phyloP scores from a whole-genome alignment of 2,329 filamentous ascomycete species.

The Xylariaceae sp. region DNA sequence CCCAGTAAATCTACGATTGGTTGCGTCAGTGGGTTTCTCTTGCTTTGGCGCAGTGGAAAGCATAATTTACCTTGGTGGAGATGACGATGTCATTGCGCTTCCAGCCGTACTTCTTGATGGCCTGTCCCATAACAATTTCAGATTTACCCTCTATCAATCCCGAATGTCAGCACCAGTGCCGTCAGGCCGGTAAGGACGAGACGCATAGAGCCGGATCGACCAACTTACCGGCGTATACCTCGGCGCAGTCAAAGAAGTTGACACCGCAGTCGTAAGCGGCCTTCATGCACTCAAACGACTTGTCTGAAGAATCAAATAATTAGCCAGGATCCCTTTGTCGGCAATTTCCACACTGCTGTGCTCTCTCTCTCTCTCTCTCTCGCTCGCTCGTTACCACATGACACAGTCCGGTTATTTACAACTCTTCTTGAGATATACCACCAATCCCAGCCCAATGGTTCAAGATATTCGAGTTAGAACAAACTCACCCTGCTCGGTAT shows the following conservation, averaged over 20 bases:
- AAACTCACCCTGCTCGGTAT: conserved; percentile 57
- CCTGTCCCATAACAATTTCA: conserved; percentile 57
- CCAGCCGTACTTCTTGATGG: conserved; percentile 55
- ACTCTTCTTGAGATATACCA: not conserved
- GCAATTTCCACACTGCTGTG: not conserved
- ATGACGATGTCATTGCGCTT: conserved; percentile 57
- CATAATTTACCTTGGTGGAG: conserved; percentile 47
- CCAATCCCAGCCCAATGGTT: not conserved
- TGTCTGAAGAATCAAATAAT: conserved; percentile 36
- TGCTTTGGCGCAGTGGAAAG: not conserved
- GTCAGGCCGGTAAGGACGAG: not conserved
- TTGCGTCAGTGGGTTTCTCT: conserved; percentile 2
- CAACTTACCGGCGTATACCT: conserved; percentile 32
- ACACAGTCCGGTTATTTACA: not conserved
- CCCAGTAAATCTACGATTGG: conserved; percentile 55
- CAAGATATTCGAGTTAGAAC: not conserved
- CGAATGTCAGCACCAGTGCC: not conserved
- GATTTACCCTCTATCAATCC: conserved; percentile 46
- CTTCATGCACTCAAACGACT: conserved; percentile 56
- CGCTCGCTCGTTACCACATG: not conserved
- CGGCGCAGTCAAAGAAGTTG: conserved; percentile 60
- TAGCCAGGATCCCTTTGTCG: not conserved
- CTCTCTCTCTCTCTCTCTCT: too few relatives aligned
- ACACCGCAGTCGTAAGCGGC: conserved; percentile 54
- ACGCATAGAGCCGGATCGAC: not conserved